Base-by-base conservation (phyloP, 2,329 filamentous ascomycete species). In the Penicillium sp. region DNA sequence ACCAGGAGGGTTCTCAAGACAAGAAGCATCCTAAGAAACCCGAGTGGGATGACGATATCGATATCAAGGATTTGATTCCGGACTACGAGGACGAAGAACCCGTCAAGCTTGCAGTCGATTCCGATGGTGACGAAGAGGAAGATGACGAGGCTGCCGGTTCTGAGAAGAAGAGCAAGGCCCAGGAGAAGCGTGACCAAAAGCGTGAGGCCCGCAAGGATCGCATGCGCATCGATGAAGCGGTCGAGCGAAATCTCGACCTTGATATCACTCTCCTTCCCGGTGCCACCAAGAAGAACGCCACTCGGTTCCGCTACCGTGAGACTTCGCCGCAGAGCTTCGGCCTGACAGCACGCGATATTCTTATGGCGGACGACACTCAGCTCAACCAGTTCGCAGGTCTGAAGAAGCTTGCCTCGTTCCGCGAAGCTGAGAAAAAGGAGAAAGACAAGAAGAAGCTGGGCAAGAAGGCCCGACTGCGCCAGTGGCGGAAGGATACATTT, bases 11-110 rank as follows among this genome's bases (percentile, higher is more conserved):
- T 6, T 72, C 65, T n/a, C 75, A 61, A 56, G 50, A 39, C 47
- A 63, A 40, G 45, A 82, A 80, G 65, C 84, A 77, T 54, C 71
- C 79, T 8, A 89, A 87, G 76, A 95, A 95, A 72, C 89, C 88
- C 8, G 87, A 82, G 52, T 98, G 91, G 86, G 88, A 96, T 60
- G 89, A 97, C 62, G 93, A 98, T 65, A 96, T 98, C 59, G 90
- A 97, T 64, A 97, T 98, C 72, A 89, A 86, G 51, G 91, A 95
- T 66, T 77, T 96, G 41, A 74, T 95, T 23, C 89, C 89, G 1
- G 88, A 95, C 51, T 95, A 94, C 63, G 81, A 87, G 16, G 86
- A 88, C n/a, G 85, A 87, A 22, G 80, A 80, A 71, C 61, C 63
- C n/a, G 60, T 64, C n/a, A 51, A 75, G 40, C 78, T 80, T 16